Conservation (phyloP, 192 early-diverging fungal species). For the Rhizophagus sp. region DNA sequence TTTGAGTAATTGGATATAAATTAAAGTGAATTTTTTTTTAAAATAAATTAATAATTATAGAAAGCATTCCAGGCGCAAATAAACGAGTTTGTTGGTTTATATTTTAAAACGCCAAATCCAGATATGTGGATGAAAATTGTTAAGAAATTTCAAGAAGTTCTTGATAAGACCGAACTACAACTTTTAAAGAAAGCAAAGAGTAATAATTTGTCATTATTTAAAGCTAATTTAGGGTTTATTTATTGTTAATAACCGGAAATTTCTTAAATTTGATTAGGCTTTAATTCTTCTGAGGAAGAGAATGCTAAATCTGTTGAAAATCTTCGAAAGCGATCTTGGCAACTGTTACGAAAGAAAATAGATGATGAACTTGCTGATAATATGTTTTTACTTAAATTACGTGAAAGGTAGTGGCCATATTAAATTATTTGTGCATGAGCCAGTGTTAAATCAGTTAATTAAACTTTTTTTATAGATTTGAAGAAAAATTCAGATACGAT, state of each 20-base stretch:
- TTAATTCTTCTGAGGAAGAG: constrained; percentile 56
- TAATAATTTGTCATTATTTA: constrained; percentile 1
- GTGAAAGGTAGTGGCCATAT: constrained; percentile 40
- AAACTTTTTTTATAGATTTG: constrained; percentile 56
- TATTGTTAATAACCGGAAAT: neutral
- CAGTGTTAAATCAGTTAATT: neutral
- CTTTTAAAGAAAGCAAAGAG: constrained; percentile 56
- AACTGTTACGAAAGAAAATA: constrained; percentile 66
- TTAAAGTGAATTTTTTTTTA: constrained; percentile 34
- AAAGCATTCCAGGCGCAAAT: constrained; percentile 59
- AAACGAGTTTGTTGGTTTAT: constrained; percentile 68
- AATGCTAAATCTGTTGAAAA: constrained; percentile 51
- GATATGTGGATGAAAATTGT: constrained; percentile 79
- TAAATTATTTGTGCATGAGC: neutral
- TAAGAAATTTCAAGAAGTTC: constrained; percentile 53
- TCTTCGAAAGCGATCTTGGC: constrained; percentile 73
- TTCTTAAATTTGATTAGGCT: constrained; percentile 34
- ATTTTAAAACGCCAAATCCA: constrained; percentile 64
- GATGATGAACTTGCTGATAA: constrained; percentile 83
- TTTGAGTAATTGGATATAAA: too few species aligned
- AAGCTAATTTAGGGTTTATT: neutral
- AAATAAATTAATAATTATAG: neutral
- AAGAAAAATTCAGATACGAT: constrained; percentile 94
- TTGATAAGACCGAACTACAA: constrained; percentile 53
- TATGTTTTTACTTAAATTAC: constrained; percentile 79